Conservation (phyloP, 2,329 filamentous ascomycete genomes). For the Trichoderma simmonsii region DNA sequence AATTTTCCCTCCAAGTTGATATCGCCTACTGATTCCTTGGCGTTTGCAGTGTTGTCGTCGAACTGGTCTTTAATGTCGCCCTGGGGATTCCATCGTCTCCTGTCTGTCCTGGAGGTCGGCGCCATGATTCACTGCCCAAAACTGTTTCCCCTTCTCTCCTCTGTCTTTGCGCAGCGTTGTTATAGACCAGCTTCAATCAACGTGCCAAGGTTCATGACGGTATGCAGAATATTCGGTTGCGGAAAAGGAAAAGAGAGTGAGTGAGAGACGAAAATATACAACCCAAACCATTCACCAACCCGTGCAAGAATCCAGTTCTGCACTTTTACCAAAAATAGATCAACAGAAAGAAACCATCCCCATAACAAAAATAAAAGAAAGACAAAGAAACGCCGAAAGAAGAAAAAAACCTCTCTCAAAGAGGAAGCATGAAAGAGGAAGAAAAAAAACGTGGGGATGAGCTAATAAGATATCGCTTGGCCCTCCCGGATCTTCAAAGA, state of each 20-base stretch:
- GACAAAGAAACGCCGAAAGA: neutral
- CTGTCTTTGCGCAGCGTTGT: neutral
- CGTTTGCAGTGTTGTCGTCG: neutral
- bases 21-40: neutral
- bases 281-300: neutral
- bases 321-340: neutral
- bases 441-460: constrained; percentile 18
- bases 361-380: neutral
- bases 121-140: neutral
- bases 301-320: constrained; percentile 5
- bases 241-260: neutral
- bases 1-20: neutral
- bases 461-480: neutral
- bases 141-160: neutral
- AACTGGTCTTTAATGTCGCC: neutral
- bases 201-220: neutral
- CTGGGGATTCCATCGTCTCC: neutral
- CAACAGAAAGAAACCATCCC: neutral
- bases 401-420: constrained; percentile 5
- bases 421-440: constrained; percentile 21
- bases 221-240: neutral
- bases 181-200: neutral
- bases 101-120: neutral
- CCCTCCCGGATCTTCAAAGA: constrained; percentile 5
- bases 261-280: neutral